Base-by-base conservation (phyloP, 2,329 filamentous ascomycete genomes). In the Diaporthe sp. region DNA sequence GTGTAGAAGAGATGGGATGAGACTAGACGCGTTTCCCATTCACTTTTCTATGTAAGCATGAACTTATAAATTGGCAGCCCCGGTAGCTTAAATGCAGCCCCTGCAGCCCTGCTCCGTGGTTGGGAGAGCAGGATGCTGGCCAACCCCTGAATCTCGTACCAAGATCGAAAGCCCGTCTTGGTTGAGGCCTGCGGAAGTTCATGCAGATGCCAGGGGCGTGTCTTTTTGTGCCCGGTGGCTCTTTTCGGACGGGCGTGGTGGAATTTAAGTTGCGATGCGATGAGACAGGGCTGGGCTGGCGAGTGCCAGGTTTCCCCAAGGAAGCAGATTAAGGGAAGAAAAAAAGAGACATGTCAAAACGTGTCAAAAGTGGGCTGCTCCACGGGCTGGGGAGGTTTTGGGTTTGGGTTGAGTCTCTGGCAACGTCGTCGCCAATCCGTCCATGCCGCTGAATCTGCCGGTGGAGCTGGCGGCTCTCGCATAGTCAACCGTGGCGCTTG, bases 401-500 rank as follows among this genome's bases (percentile, higher is more conserved):
- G 40, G 33, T 22, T 30, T 52, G 61, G 61, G 38, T 38, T 67
- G 45, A 52, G 19, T 22, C 15, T 38, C 4, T 52, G 64, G 45
- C 64, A 12, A 54, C 47, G n/a, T 22, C n/a, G 30, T 25, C 45
- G n/a, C 47, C 64, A 68, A 30, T 22, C 58, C 58, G 40, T 64
- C 25, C 38, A 19, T 19, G 15, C n/a, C 58, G n/a, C 25, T 28
- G 45, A 30, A 38, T 7, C 5, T 52, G 47, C 47, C 30, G 47
- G 64, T 68, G 47, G 64, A 52, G 64, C 30, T 30, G 45, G 64
- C 64, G 66, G 72, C 66, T 68, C 38, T 52, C 60, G 42, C 54
- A 60, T 60, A 17, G 54, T 54, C 61, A 33, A 25, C 15, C 35
- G 60, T 17, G 72, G 74, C 72, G 74, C 66, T 74, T 74, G 60